phyloP scores from a whole-genome alignment of 75 land plant species.

The Selaginella moellendorffii region DNA sequence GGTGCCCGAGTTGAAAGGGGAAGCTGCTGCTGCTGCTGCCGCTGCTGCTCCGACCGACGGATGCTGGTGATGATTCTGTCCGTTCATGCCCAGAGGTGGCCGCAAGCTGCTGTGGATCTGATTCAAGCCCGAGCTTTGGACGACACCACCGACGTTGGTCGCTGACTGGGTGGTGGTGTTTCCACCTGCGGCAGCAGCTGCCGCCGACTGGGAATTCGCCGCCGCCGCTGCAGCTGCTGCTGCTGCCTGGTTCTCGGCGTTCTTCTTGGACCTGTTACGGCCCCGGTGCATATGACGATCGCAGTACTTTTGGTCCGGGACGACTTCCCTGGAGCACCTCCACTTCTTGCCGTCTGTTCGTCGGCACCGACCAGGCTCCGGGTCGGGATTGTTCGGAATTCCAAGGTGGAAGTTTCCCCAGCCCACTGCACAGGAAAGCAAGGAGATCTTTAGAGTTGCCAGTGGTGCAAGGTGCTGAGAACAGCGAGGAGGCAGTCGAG shows the following conservation, averaged over 20 bases:
- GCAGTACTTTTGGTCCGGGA: slow-evolving; percentile 21
- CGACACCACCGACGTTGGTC: background rate
- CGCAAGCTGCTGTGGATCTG: background rate
- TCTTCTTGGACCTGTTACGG: slow-evolving; percentile 22
- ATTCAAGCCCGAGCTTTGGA: background rate
- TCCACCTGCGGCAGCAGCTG: background rate
- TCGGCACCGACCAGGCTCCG: slow-evolving; percentile 27
- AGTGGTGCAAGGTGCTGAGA: too few relatives aligned
- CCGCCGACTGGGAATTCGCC: background rate
- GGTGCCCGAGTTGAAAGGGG: background rate
- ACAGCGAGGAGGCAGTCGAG: too few relatives aligned
- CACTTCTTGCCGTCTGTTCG: slow-evolving; percentile 28
- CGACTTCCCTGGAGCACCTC: slow-evolving; percentile 25
- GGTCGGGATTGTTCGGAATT: slow-evolving; percentile 10
- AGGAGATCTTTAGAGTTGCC: too few relatives aligned
- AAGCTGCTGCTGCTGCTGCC: too few relatives aligned
- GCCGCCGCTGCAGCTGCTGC: background rate
- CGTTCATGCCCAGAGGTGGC: background rate
- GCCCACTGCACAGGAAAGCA: slow-evolving; percentile 4
- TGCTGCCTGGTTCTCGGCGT: slow-evolving; percentile 13
- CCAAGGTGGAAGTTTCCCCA: slow-evolving; percentile 6
- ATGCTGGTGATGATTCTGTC: background rate
- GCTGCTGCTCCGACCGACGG: background rate
- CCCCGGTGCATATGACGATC: slow-evolving; percentile 24
- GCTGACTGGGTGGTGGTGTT: background rate